Conservation (phyloP, 768 basidiomycete species). For the Russula dissimulans region DNA sequence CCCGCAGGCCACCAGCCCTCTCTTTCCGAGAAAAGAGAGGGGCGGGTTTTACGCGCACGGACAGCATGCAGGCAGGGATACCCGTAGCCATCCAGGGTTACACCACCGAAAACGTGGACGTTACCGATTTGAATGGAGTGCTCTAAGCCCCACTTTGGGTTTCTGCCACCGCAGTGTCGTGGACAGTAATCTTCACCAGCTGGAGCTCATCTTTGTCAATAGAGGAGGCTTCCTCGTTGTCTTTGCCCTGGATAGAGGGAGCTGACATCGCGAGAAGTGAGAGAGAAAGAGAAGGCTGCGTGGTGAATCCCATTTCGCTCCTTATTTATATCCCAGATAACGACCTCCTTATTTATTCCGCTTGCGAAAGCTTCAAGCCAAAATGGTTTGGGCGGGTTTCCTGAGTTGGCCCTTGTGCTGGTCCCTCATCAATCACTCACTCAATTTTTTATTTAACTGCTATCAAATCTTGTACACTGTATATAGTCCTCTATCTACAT, state of each 20-base stretch:
- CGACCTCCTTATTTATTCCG: no score
- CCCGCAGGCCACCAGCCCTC: constrained; percentile 22
- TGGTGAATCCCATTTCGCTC: no score
- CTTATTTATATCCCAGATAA: no score
- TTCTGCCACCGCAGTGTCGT: constrained; percentile 25
- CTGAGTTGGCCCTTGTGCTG: no score
- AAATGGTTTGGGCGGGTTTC: no score
- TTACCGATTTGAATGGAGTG: constrained; percentile 52
- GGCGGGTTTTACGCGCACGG: constrained; percentile 23
- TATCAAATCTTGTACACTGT: no score
- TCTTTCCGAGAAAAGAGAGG: neutral
- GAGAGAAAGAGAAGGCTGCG: neutral
- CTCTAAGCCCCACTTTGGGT: constrained; percentile 24
- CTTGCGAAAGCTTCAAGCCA: no score
- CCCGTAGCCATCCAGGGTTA: constrained; percentile 81
- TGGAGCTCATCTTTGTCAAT: constrained; percentile 43
- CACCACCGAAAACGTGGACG: constrained; percentile 47
- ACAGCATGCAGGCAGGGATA: constrained; percentile 42
- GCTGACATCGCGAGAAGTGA: constrained; percentile 5
- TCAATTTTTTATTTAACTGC: no score
- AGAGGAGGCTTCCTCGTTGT: constrained; percentile 24
- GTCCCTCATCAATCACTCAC: no score
- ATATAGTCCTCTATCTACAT: no score
- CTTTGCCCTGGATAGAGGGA: constrained; percentile 11
- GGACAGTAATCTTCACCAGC: constrained; percentile 39